Percentiles rank a stretch among this genome's conserved stretches.
phyloP scores from a whole-genome alignment of 805 yeast species.

The Grigorovia transvaalensis region DNA sequence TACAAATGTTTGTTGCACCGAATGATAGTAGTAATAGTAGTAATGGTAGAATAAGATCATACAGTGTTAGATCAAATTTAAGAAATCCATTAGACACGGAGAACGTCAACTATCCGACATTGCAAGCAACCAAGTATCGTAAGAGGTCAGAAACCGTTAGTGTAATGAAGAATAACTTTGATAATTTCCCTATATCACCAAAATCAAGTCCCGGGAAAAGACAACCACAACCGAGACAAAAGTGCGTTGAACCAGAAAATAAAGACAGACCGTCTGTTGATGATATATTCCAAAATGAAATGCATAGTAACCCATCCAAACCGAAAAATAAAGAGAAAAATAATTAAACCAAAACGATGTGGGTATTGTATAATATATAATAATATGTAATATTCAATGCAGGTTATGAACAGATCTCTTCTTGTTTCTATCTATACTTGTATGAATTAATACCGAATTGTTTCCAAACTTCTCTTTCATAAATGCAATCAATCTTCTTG shows the following conservation, averaged over 20 bases:
- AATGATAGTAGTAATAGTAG: not conserved
- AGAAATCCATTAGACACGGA: conserved; percentile 10
- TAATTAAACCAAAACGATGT: not conserved
- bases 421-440: conserved; percentile 10
- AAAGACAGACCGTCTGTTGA: too few relatives aligned
- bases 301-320: not conserved
- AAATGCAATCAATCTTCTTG: conserved; percentile 18
- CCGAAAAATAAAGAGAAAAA: not conserved
- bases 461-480: conserved; percentile 24
- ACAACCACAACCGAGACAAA: not conserved
- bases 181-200: not conserved
- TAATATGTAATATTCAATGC: not conserved
- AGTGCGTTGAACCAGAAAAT: too few relatives aligned
- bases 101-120: not conserved
- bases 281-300: not conserved
- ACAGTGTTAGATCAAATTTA: conserved; percentile 3
- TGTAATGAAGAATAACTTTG: not conserved
- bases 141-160: not conserved
- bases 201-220: not conserved
- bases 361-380: not conserved
- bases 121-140: not conserved
- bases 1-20: conserved; percentile 7
- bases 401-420: not conserved
- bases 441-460: conserved; percentile 23
- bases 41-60: conserved; percentile 4